Evolutionary conservation across 1,284 basidiomycete species (phyloP), one percentile per base, ranked within the genome.

Genomic region (Naganishia albida): DNA sequence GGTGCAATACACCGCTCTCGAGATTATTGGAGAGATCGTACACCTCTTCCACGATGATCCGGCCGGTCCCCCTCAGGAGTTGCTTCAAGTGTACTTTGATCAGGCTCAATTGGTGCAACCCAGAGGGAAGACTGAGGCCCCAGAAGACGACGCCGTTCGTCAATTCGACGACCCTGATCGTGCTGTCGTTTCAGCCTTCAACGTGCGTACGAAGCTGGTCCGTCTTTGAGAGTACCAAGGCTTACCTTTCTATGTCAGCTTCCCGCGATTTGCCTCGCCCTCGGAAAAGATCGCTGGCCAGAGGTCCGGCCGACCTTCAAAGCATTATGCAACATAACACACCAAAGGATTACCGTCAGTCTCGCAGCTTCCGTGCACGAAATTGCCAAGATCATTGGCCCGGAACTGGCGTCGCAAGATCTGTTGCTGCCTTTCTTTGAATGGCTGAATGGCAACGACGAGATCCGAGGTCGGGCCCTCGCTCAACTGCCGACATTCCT

Each of bases 1-100:
- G 20, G 92, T 97, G 23, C 87, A 91, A 28, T 85, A 85, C 23
- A 90, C 91, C 1, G 86, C 90, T 1, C 83, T 97, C 40, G 93
- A 98, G 75, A 85, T 91, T 40, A 85, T 97, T 7, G 95, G 94
- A 7, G 94, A 98, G 76, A 86, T 94, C 26, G 86, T 98, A 69
- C 87, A 91, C 76, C 86, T 91, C 6, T 99, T 99, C 75, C 82
- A 85, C 63, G 80, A 84, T 23, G 85, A 87, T 70, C 73, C 77
- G 0, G 64, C 70, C 4, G 90, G 89, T 0, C 88, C 89, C 10
- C 94, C 94, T 1, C 75, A 83, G n/a, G 86, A 91, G 73, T 83
- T 98, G 1, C 74, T 98, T 8, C 82, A 84, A 26, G 83, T 94
- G 62, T 98, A 91, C 77, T 78, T 90, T 52, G 88, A 84, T 43